Conservation (phyloP, 805 yeast species). For the Yarrowia sp. region DNA sequence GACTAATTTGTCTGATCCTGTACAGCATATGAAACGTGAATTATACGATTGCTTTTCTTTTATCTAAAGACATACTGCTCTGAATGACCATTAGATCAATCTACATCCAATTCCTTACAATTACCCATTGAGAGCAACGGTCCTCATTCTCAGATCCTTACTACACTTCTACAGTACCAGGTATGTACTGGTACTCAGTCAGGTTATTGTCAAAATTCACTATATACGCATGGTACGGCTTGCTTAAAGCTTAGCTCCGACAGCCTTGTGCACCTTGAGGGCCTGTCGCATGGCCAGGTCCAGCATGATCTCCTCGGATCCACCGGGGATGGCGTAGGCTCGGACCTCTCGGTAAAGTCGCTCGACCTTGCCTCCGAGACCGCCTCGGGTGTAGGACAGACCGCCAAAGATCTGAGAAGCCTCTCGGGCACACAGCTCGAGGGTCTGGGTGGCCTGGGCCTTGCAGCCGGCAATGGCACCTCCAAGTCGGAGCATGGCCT, state of each 20-base stretch:
- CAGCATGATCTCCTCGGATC: constrained; percentile 47
- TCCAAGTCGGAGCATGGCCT: constrained; percentile 42
- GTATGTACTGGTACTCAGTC: too few relatives aligned
- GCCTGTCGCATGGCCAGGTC: constrained; percentile 44
- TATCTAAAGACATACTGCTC: too few relatives aligned
- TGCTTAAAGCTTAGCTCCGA: constrained; percentile 43
- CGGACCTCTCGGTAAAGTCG: constrained; percentile 47
- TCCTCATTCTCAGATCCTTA: too few relatives aligned
- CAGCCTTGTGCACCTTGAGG: constrained; percentile 42
- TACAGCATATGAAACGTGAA: too few relatives aligned
- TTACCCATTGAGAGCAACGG: too few relatives aligned
- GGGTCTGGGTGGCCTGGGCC: constrained; percentile 43
- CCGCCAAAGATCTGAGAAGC: constrained; percentile 48
- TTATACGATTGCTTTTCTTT: too few relatives aligned
- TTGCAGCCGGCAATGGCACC: constrained; percentile 47
- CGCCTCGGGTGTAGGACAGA: constrained; percentile 45
- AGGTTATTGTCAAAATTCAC: not conserved
- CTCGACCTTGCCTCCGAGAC: constrained; percentile 46
- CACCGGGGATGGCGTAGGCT: constrained; percentile 47
- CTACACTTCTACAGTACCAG: not conserved
- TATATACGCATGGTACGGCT: not conserved
- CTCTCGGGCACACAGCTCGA: constrained; percentile 46
- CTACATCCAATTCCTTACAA: too few relatives aligned
- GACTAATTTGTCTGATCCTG: too few relatives aligned
- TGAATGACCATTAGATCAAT: too few relatives aligned